A percentile compares a stretch with the other conserved stretches of the same genome.
Evolutionary conservation across 202 grass and related monocot genomes (phyloP).

Genomic region (Setaria viridis): DNA sequence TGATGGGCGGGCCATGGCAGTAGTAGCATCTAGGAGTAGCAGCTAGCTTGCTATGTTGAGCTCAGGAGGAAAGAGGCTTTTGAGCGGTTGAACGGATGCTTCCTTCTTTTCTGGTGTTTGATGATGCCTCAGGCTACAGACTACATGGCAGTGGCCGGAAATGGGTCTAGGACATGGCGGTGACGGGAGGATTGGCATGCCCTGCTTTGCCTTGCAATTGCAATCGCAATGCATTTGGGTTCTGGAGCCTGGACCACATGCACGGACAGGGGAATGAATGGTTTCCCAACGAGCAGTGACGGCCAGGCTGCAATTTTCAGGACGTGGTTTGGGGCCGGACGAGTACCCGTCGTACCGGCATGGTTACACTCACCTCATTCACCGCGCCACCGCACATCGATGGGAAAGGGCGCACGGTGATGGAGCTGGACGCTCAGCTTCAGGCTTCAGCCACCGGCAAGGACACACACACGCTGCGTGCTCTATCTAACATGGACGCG

Average conservation of each 20-base stretch:
- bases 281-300: neutral
- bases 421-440: no score
- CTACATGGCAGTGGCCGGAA: neutral
- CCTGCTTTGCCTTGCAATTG: neutral
- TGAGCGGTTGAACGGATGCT: neutral
- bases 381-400: neutral
- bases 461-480: no score
- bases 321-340: neutral
- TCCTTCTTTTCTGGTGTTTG: slow-evolving; percentile 17
- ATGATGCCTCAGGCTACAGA: neutral
- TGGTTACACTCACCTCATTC: neutral
- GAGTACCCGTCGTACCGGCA: neutral
- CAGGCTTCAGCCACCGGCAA: no score
- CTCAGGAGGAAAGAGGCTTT: slow-evolving; percentile 28
- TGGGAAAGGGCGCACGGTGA: neutral
- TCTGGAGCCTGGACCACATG: neutral
- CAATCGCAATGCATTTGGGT: neutral
- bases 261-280: neutral
- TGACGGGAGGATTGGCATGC: neutral
- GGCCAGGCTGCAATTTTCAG: neutral
- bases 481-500: no score
- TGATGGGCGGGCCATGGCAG: neutral
- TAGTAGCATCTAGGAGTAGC: neutral
- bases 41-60: neutral
- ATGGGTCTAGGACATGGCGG: neutral